phyloP scores from a whole-genome alignment of 2,329 filamentous ascomycete genomes.

The Talaromyces albobiverticillius region DNA sequence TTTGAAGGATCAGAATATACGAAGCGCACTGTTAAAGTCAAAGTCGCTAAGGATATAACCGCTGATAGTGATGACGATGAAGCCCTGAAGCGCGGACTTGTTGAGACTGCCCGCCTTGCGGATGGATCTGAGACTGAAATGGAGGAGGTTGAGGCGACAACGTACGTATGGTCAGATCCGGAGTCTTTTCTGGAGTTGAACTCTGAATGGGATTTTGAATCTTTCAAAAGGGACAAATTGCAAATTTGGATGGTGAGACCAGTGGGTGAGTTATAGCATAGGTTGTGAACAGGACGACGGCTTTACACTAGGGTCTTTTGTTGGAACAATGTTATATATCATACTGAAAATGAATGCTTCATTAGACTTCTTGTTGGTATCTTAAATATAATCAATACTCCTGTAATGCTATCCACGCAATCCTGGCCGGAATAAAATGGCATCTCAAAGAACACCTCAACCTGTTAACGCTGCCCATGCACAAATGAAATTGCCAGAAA shows the following conservation, averaged over 20 bases:
- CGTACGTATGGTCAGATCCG: conserved; percentile 62
- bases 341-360: neutral
- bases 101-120: conserved; percentile 53
- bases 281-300: no score
- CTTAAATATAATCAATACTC: conserved; percentile 13
- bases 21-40: conserved; percentile 49
- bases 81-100: conserved; percentile 37
- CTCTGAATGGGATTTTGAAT: conserved; percentile 82
- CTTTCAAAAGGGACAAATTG: conserved; percentile 76
- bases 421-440: neutral
- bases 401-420: conserved; percentile 4
- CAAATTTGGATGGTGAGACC: conserved; percentile 53
- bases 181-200: conserved; percentile 57
- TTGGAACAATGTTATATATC: no score
- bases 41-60: conserved; percentile 32
- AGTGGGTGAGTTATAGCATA: conserved; percentile 39
- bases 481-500: neutral
- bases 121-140: conserved; percentile 25
- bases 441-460: neutral
- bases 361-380: conserved; percentile 11
- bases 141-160: conserved; percentile 51
- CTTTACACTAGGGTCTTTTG: no score
- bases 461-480: conserved; percentile 3
- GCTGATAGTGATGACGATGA: conserved; percentile 25
- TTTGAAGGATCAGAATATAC: conserved; percentile 80